A percentile compares a stretch with the other conserved stretches of the same genome.
These are phyloP conservation scores for Syzygium aqueum DNA, from an alignment of 345 rosid species.

Conservation along the genomic window DNA sequence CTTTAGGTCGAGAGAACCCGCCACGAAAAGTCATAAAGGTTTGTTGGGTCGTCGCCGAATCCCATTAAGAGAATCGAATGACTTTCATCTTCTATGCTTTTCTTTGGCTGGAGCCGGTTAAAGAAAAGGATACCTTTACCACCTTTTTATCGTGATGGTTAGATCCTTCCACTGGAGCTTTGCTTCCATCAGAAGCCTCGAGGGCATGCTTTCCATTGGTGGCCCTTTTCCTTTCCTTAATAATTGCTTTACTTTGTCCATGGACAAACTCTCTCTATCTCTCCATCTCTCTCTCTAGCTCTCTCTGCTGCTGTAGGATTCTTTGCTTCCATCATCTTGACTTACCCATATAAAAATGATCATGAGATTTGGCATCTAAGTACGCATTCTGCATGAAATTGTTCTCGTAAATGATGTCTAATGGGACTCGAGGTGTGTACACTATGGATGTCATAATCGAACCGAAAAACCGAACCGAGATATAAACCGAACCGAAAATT, in stretches of 20 bases:
- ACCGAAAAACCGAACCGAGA: too few relatives aligned
- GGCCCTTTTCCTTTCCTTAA: not conserved
- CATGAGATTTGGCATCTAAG: not conserved
- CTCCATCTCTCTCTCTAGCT: not conserved
- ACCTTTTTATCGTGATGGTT: not conserved
- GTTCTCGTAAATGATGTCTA: not conserved
- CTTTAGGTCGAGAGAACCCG: not conserved
- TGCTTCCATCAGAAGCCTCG: not conserved
- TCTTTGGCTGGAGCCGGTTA: not conserved
- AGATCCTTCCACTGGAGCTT: not conserved
- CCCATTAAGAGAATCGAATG: not conserved
- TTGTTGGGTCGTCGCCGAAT: not conserved
- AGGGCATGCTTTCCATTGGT: not conserved
- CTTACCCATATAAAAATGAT: not conserved
- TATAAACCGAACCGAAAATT: too few relatives aligned
- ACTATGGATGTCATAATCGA: too few relatives aligned
- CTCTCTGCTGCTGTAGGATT: accelerated
- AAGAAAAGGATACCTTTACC: not conserved
- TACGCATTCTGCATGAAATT: not conserved
- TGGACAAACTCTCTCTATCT: not conserved
- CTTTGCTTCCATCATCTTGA: not conserved
- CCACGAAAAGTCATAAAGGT: not conserved
- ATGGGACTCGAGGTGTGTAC: not conserved
- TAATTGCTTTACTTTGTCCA: not conserved
- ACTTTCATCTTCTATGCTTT: not conserved